phyloP scores from a whole-genome alignment of 768 basidiomycete species.

The Boletus fagicola region DNA sequence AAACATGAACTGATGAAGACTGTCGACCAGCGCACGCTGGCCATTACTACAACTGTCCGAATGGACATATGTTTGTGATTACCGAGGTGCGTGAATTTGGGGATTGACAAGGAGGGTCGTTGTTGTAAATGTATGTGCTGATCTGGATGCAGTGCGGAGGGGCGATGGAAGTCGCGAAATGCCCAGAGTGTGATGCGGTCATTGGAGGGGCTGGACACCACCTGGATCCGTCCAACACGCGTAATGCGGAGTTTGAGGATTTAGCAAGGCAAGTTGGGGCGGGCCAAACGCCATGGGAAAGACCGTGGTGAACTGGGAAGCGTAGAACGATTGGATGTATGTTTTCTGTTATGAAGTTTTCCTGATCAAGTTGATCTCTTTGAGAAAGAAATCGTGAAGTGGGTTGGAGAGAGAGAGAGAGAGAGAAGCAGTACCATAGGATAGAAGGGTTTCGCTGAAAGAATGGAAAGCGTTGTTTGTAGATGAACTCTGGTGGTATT shows the following conservation, averaged over 20 bases:
- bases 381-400: too few relatives aligned
- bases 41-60: constrained; percentile 51
- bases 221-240: constrained; percentile 43
- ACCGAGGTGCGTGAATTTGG: constrained; percentile 41
- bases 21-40: constrained; percentile 36
- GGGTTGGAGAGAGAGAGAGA: too few relatives aligned
- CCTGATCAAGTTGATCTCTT: too few relatives aligned
- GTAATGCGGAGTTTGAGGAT: constrained; percentile 45
- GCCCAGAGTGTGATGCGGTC: constrained; percentile 55
- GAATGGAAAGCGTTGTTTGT: too few relatives aligned
- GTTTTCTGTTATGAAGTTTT: background rate
- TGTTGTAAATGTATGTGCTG: background rate
- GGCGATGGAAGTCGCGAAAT: constrained; percentile 44
- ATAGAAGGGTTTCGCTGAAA: too few relatives aligned
- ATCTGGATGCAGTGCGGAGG: constrained; percentile 52
- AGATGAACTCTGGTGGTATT: too few relatives aligned
- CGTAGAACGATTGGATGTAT: background rate
- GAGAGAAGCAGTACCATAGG: too few relatives aligned
- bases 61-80: constrained; percentile 64
- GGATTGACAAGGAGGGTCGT: background rate
- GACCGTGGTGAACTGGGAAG: constrained; percentile 9
- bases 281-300: constrained; percentile 29
- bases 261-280: constrained; percentile 38
- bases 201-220: constrained; percentile 51
- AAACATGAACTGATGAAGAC: background rate